Evolutionary conservation across 345 rosid species (phyloP).

Genomic region (Eucalyptus leucophloia): DNA sequence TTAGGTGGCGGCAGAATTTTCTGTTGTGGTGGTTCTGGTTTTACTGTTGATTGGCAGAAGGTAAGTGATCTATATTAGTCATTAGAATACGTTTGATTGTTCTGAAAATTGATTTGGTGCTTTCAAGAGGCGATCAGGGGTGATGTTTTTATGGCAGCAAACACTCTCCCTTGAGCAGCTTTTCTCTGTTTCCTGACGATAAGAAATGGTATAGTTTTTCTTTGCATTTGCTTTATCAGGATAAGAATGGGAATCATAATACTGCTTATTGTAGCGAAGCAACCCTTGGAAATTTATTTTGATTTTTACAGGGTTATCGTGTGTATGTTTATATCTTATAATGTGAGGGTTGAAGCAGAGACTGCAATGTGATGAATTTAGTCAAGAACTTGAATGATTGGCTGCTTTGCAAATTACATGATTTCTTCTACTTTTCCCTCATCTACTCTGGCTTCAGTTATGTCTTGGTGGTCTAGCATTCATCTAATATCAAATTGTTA

Average conservation of each 20-base stretch:
- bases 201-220: neutral
- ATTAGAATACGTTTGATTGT: neutral
- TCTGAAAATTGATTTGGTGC: neutral
- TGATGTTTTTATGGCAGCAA: neutral
- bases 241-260: neutral
- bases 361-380: neutral
- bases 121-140: neutral
- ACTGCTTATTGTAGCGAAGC: neutral
- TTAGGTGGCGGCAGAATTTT: neutral
- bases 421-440: neutral
- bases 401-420: neutral
- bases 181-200: neutral
- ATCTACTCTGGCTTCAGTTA: neutral
- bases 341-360: neutral
- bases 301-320: neutral
- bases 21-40: neutral
- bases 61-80: neutral
- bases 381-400: neutral
- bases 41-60: neutral
- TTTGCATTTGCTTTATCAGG: neutral
- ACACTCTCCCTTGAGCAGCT: neutral
- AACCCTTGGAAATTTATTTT: neutral
- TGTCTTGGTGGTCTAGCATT: neutral
- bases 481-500: neutral
- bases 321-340: neutral